Base-by-base conservation (phyloP, 2,329 filamentous ascomycete genomes). In the Chalara sp. region DNA sequence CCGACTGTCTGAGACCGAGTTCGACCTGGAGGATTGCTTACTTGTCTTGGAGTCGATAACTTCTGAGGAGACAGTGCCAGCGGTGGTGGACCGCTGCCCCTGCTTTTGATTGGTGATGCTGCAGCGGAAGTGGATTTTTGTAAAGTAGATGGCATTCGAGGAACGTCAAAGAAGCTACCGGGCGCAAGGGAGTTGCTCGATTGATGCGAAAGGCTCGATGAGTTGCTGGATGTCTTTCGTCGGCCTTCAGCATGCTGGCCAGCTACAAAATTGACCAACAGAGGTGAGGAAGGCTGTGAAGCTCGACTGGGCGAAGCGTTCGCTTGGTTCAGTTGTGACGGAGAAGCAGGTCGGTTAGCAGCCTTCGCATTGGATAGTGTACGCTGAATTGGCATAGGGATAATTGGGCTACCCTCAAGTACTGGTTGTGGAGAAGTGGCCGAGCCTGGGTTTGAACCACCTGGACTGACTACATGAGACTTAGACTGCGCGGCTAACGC, bases 211-310 rank as follows among this genome's bases (percentile, higher is more conserved):
- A 93, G 73, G 52, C 81, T 87, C 4, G 90, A 95, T 1, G 89
- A 89, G 57, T 87, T 92, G 63, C 88, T 95, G 4, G 93, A 97
- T 5, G 89, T 89, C 72, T 99, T 99, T 45, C 93, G 82, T 53
- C 91, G 82, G 42, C 74, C 72, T 53, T 97, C 91, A 48, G 82
- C 79, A 50, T 85, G 83, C 59, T 89, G 87, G 5, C 87, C 87
- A 10, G 92, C 88, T 53, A 92, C 89, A 67, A 99, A 99, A 5
- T 93, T 95, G 6, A 97, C 87, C n/a, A 97, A 76, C n/a, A 99
- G 73, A 0, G 93, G 93, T 5, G 89, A 95, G 0, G 88, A 92
- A 45, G 85, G 85, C 62, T 88, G 84, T 4, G 93, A 99, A 4
- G 80, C 83, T 58, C 92, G 82, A 65, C 81, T 96, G 1, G 93